Base-by-base conservation (phyloP, 345 rosid species). In the Arabidopsis suecica region DNA sequence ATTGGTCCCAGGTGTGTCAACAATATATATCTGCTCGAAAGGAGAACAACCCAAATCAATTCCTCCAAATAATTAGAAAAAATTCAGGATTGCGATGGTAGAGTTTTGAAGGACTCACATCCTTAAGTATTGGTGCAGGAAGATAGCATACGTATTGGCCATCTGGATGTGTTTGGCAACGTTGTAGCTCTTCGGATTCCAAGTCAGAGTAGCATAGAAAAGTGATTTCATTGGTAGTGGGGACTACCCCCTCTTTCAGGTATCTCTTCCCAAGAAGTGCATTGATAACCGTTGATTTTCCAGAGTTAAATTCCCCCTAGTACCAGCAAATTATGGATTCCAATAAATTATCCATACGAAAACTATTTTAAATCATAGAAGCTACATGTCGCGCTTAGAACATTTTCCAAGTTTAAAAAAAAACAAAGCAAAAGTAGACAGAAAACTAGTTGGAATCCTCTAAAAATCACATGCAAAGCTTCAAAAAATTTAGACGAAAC, bases 221-320 rank as follows among this genome's bases (percentile, higher is more conserved):
- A 57, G 97, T 92, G 79, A 95, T 95, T 83, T 90, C 97, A 47
- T 92, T 95, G 71, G 97, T 95, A 12, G 97, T 95, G 70, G 97
- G 99, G 79, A 92, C 79, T 82, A 95, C 97, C 16, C 96, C 97
- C 63, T 88, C 97, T 69, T 87, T 90, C 62, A 95, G 96, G 51
- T 89, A 95, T 72, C 91, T 86, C 83, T 89, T 73, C 71, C 99
- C 97, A 65, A 95, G 97, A 79, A 95, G 89, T 16, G 99, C 96
- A 80, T 92, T 95, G 65, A 92, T 91, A 73, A 95, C 93, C 22
- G 90, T 86, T 57, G 99, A 92, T 86, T 95, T 95, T 30, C 99
- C 99, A 9, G 99, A 90, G 79, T 92, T 95, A 61, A 89, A 92
- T 69, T 95, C 99, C 76, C 99, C 97, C 99, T 95, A 81, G 53